phyloP scores from a whole-genome alignment of 257 asterid genomes.

The Primulina tabacum region DNA sequence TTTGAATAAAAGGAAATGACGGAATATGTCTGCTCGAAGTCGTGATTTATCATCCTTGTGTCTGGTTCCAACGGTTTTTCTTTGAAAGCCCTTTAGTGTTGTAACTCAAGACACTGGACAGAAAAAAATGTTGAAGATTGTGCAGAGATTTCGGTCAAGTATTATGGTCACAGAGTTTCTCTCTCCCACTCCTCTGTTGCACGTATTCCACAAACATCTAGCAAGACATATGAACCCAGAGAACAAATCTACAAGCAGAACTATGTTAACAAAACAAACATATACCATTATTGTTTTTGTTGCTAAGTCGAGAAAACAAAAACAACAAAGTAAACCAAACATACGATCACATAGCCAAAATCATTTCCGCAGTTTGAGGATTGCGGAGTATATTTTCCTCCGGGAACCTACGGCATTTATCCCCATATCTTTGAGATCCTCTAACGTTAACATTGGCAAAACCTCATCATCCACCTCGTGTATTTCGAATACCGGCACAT shows the following conservation, averaged over 20 bases:
- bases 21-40: too few species aligned
- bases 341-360: slow-evolving; percentile 27
- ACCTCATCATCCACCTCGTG: slow-evolving; percentile 95
- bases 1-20: too few species aligned
- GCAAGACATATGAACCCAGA: not conserved
- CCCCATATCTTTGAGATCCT: slow-evolving; percentile 96
- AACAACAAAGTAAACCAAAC: not conserved
- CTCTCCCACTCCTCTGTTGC: not conserved
- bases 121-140: not conserved
- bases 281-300: not conserved
- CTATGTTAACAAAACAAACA: not conserved
- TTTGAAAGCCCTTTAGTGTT: too few species aligned
- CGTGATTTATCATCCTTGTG: too few species aligned
- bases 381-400: slow-evolving; percentile 71
- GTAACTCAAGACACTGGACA: not conserved
- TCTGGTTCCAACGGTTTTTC: too few species aligned
- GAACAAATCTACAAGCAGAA: not conserved
- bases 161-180: not conserved
- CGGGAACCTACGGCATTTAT: slow-evolving; percentile 85
- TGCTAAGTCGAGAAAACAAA: not conserved
- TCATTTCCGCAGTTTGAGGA: slow-evolving; percentile 66
- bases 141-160: not conserved
- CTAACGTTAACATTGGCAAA: slow-evolving; percentile 74
- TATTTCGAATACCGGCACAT: slow-evolving; percentile 70
- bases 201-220: not conserved